Percentiles rank a stretch among this genome's conserved stretches.
These are phyloP conservation scores for Neurospora sp. DNA, from an alignment of 495 filamentous ascomycete genomes.

Conservation along the genomic window DNA sequence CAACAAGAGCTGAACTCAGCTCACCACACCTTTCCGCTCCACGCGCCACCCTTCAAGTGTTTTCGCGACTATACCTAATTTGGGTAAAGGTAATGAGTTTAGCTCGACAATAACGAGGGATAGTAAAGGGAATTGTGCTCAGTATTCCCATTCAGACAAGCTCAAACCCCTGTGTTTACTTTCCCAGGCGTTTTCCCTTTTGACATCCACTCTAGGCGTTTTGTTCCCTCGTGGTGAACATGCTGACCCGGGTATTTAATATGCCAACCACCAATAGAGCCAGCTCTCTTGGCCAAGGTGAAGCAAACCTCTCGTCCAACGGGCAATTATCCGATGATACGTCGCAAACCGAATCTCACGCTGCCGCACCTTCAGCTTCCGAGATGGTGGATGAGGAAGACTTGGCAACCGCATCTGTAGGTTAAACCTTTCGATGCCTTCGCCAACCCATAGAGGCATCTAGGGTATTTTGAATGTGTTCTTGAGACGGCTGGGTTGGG, in stretches of 20 bases:
- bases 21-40: neutral
- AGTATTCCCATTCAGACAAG: neutral
- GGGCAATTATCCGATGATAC: neutral
- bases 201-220: neutral
- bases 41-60: neutral
- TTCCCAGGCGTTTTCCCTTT: neutral
- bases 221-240: neutral
- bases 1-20: neutral
- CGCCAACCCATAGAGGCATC: neutral
- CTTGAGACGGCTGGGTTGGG: neutral
- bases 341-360: neutral
- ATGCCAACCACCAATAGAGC: neutral
- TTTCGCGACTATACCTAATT: too few species aligned
- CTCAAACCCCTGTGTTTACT: neutral
- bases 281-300: neutral
- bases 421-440: too few species aligned
- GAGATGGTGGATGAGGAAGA: slow-evolving; percentile 7
- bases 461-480: neutral
- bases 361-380: slow-evolving; percentile 16
- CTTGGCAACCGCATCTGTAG: neutral
- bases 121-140: neutral
- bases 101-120: neutral
- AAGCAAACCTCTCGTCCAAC: neutral
- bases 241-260: neutral
- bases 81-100: too few species aligned